phyloP scores from a whole-genome alignment of 345 rosid genomes.

The Cardamine occulta region DNA sequence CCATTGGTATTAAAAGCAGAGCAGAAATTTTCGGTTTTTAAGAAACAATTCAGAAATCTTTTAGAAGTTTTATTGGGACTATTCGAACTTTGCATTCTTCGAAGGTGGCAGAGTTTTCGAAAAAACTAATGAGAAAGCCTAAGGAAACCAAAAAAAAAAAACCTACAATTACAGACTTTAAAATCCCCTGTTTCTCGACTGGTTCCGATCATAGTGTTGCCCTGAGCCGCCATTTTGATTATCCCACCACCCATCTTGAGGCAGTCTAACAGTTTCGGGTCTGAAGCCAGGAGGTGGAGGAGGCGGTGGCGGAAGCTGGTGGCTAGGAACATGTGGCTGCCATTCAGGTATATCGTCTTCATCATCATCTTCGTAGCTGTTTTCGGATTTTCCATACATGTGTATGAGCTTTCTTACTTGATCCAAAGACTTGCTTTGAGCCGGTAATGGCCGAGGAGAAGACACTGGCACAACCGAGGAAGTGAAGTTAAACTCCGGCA shows the following conservation, averaged over 20 bases:
- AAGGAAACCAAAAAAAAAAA: constrained; percentile 12
- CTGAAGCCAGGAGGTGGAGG: constrained; percentile 38
- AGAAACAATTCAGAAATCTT: background rate
- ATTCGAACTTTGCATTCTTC: constrained; percentile 35
- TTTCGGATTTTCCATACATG: constrained; percentile 74
- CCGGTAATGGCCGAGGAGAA: constrained; percentile 23
- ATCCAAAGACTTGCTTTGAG: constrained; percentile 41
- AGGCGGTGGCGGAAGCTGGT: constrained; percentile 38
- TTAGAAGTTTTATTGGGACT: background rate
- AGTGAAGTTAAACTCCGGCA: constrained; percentile 80
- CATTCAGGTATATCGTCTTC: constrained; percentile 97
- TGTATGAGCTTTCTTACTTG: constrained; percentile 87
- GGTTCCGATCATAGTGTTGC: constrained; percentile 34
- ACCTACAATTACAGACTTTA: constrained; percentile 30
- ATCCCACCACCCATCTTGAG: constrained; percentile 40
- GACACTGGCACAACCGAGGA: constrained; percentile 36
- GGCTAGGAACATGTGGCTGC: constrained; percentile 60
- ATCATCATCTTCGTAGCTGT: constrained; percentile 53
- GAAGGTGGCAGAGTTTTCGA: background rate
- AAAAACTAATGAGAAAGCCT: constrained; percentile 14
- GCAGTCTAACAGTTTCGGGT: constrained; percentile 28
- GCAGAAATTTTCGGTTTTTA: background rate
- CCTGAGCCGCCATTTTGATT: constrained; percentile 37
- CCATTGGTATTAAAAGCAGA: background rate
- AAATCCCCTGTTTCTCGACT: constrained; percentile 44